Evolutionary conservation across 441 rosid genomes (phyloP), one percentile per base, ranked within the genome.

Genomic region (Gossypium aridum): DNA sequence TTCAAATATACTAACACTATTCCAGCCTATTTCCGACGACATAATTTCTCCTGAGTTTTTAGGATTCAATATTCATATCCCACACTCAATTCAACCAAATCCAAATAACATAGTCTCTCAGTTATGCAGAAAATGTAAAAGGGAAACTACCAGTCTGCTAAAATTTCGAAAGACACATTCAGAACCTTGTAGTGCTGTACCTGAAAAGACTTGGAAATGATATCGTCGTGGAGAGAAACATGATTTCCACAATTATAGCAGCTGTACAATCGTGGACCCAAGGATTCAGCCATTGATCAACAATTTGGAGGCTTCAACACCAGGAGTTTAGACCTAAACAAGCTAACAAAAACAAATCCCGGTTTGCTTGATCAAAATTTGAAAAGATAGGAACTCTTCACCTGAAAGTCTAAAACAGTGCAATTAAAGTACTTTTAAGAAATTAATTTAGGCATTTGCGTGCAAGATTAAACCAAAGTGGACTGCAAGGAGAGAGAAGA

Each of bases 131-230:
- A 25, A 51, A 68, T 34, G 37, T 31, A 64, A 34, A 71, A 25
- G 39, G 7, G 2, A 19, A 4, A 3, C 19, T 6, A 17, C 19
- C 43, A 34, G 9, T 34, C 20, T 8, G 1, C 13, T 9, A 62
- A 45, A 23, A 23, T 60, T 60, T 39, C 49, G 45, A 14, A 43
- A 62, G 55, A 14, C 25, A 55, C 19, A 49, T 70, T 13, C 77
- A 67, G 72, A 73, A 77, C 20, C 76, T 49, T 76, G 10, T 76
- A 59, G 56, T 31, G 82, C 69, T 76, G 76, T 79, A 94, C 98
- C 97, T 94, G 97, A 84, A 94, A 94, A 74, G 91, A 87, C 85
- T 92, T 94, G n/a, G 98, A 94, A 80, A 92, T 87, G 73, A 94
- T 84, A 83, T 94, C 96, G 76, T 92, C 94, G 43, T 94, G 98